Base-by-base conservation (phyloP, 306 rosid species). In the Cyclanthera cordifolia region DNA sequence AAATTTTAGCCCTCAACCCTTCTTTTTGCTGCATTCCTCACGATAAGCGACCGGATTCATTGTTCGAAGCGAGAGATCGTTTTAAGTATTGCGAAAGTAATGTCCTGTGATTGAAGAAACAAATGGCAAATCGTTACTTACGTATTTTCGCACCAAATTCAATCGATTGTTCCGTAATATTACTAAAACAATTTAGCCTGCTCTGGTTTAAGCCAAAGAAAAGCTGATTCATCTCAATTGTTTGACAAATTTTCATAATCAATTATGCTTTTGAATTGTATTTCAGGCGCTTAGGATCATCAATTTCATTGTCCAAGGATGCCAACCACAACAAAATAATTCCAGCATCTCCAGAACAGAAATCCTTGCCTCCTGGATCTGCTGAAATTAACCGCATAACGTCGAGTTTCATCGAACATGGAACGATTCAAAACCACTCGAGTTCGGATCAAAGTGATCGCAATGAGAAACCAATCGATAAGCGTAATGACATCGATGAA, bases 241-340 rank as follows among this genome's bases (percentile, higher is more conserved):
- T 57, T 27, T n/a, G 41, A 28, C 5, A 27, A 59, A n/a, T 64
- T 64, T 64, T 2, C 34, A 21, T 43, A 43, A 41, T 64, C 53
- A 64, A 23, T 21, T 43, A 64, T 43, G 53, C 10, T 30, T 73
- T 27, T 27, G 15, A 20, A 8, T 64, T 57, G 27, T 63, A 24
- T 54, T 78, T 69, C 87, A 88, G 97, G 79, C 84, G 21, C 27
- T 71, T 79, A 9, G 78, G 78, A 78, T 66, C 78, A 47, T 66
- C 78, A 47, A 81, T 78, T 83, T 78, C 80, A 19, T 78, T 60
- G 66, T 27, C 56, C 9, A 86, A 78, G 76, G 99, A 90, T 60
- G 83, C 75, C 57, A 78, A 79, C 78, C 83, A 74, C 53, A 86
- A 76, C 79, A 86, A 80, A 80, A 73, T 90, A 55, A 90, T 81